Percentiles rank a stretch among this genome's conserved stretches.
These are phyloP conservation scores for Mycena galericulata DNA, from an alignment of 768 basidiomycete genomes.

Conservation along the genomic window DNA sequence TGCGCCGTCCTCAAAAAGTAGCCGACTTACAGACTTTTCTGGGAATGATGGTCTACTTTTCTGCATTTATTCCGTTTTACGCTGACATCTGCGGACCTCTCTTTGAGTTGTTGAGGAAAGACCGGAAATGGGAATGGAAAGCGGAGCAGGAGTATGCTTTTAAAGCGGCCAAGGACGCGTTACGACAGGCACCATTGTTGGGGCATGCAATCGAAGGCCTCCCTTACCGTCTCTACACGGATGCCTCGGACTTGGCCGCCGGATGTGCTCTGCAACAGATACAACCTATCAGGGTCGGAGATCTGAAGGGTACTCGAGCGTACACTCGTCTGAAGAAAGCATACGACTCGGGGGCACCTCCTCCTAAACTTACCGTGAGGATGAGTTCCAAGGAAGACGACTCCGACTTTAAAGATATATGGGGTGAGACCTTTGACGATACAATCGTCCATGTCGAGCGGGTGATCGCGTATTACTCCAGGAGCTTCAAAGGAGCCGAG, in stretches of 20 bases:
- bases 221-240: conserved; percentile 44
- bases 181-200: conserved; percentile 38
- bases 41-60: too few relatives aligned
- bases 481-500: conserved; percentile 38
- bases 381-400: not conserved
- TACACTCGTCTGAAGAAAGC: conserved; percentile 19
- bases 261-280: too few relatives aligned
- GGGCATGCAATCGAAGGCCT: conserved; percentile 32
- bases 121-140: not conserved
- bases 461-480: not conserved
- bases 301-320: conserved; percentile 19
- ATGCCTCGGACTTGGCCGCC: conserved; percentile 25
- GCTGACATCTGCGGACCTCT: conserved; percentile 15
- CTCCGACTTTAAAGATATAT: not conserved
- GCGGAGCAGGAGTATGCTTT: conserved; percentile 34
- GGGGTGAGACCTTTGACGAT: not conserved
- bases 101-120: conserved; percentile 19
- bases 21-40: too few relatives aligned
- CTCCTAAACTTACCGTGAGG: not conserved
- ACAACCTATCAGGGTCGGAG: too few relatives aligned
- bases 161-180: conserved; percentile 33
- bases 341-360: not conserved
- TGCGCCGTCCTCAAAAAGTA: too few relatives aligned
- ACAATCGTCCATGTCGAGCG: conserved; percentile 20
- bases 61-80: conserved; percentile 24